Evolutionary conservation across 495 filamentous ascomycete genomes (phyloP).

Genomic region (Penicillium pulvis): DNA sequence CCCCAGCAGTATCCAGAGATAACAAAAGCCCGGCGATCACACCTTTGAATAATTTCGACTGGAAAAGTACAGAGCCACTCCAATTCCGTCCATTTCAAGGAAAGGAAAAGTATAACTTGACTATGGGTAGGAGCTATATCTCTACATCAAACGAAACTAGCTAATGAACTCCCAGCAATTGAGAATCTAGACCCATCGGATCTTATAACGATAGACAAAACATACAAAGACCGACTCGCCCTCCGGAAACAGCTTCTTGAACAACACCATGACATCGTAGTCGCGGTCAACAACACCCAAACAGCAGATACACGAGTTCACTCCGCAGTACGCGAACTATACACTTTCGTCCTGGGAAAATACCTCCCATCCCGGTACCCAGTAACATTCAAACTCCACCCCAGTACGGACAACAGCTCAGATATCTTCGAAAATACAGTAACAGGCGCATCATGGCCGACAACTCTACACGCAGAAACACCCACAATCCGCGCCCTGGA

Average conservation of each 20-base stretch:
- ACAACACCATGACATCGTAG: slow-evolving; percentile 46
- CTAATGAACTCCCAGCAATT: slow-evolving; percentile 38
- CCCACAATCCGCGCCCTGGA: slow-evolving; percentile 22
- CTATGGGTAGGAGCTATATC: slow-evolving; percentile 58
- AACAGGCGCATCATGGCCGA: slow-evolving; percentile 45
- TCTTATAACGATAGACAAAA: slow-evolving; percentile 66
- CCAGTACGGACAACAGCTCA: slow-evolving; percentile 14
- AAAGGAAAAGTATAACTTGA: slow-evolving; percentile 69
- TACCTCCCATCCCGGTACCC: slow-evolving; percentile 71
- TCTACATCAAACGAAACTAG: neutral
- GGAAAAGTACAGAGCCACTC: slow-evolving; percentile 57
- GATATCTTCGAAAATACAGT: slow-evolving; percentile 45
- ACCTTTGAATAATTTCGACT: slow-evolving; percentile 61
- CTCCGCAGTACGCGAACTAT: slow-evolving; percentile 63
- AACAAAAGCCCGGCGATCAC: slow-evolving; percentile 41
- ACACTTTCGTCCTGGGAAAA: slow-evolving; percentile 60
- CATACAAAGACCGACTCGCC: slow-evolving; percentile 58
- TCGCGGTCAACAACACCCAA: slow-evolving; percentile 40
- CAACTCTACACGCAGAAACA: slow-evolving; percentile 24
- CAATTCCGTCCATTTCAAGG: slow-evolving; percentile 61
- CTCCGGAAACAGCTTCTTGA: slow-evolving; percentile 54
- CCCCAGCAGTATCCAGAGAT: too few relatives aligned
- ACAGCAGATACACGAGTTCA: slow-evolving; percentile 36
- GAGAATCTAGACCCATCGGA: slow-evolving; percentile 57
- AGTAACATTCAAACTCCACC: slow-evolving; percentile 54